A percentile compares a stretch with the other conserved stretches of the same genome.
Evolutionary conservation across 768 basidiomycete species (phyloP).

Genomic region (Pilatotrama ljubarskyi): DNA sequence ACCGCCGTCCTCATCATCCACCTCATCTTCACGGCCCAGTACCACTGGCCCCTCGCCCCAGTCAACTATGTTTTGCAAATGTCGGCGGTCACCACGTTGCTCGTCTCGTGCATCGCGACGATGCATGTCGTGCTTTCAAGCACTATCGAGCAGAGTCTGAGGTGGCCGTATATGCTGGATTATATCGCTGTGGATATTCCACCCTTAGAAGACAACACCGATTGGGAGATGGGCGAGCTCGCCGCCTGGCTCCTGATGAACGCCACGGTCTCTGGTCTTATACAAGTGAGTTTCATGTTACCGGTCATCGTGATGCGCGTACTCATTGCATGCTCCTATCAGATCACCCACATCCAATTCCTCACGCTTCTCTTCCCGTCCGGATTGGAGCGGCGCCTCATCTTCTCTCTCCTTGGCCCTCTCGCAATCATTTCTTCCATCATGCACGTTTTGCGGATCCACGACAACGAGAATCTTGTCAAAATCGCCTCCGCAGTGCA

Average conservation of each 20-base stretch:
- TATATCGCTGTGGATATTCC: constrained; percentile 86
- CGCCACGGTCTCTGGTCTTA: constrained; percentile 77
- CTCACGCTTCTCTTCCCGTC: constrained; percentile 95
- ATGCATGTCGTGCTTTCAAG: constrained; percentile 71
- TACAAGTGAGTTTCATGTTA: constrained; percentile 61
- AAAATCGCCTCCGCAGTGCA: constrained; percentile 71
- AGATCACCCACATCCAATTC: constrained; percentile 98
- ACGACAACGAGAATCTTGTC: constrained; percentile 36
- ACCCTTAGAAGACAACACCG: constrained; percentile 29
- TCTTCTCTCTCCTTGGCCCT: constrained; percentile 84
- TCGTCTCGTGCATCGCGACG: constrained; percentile 76
- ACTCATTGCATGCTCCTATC: not conserved
- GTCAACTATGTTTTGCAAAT: constrained; percentile 92
- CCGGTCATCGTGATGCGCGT: not conserved
- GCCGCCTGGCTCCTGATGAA: constrained; percentile 89
- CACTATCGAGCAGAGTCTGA: constrained; percentile 58
- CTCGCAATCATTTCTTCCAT: constrained; percentile 81
- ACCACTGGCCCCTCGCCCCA: constrained; percentile 92
- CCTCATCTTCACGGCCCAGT: constrained; percentile 92
- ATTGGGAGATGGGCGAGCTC: constrained; percentile 65
- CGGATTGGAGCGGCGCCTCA: constrained; percentile 79
- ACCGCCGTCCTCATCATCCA: constrained; percentile 86
- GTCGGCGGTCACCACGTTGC: constrained; percentile 75
- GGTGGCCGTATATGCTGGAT: constrained; percentile 95
- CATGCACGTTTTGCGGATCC: constrained; percentile 81